These are phyloP conservation scores for Phoma sp. DNA, from an alignment of 2,329 filamentous ascomycete genomes.

Conservation along the genomic window DNA sequence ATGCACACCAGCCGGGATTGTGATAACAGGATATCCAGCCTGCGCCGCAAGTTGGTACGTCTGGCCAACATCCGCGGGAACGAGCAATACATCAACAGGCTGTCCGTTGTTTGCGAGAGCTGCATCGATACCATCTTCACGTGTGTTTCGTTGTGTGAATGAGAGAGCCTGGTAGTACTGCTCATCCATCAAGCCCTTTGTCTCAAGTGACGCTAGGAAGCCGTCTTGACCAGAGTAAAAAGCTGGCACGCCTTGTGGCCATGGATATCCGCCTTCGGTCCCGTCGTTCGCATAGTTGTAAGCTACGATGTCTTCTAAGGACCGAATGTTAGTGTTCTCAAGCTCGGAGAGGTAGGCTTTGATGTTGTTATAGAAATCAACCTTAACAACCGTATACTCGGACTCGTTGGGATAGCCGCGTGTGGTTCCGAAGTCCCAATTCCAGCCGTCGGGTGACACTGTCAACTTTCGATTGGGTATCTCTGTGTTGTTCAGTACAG, in stretches of 20 bases:
- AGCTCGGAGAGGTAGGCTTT: slow-evolving; percentile 69
- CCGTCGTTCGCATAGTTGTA: slow-evolving; percentile 65
- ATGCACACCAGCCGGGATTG: slow-evolving; percentile 69
- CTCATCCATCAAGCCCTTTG: slow-evolving; percentile 67
- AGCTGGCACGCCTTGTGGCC: slow-evolving; percentile 58
- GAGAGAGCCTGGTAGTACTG: slow-evolving; percentile 72
- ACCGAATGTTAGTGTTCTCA: slow-evolving; percentile 53
- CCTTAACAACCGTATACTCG: slow-evolving; percentile 76
- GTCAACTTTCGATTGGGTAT: slow-evolving; percentile 68
- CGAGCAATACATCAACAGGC: slow-evolving; percentile 68
- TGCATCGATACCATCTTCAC: slow-evolving; percentile 73
- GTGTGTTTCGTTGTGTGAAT: slow-evolving; percentile 65
- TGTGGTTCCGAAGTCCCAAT: slow-evolving; percentile 73
- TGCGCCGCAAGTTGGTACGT: slow-evolving; percentile 75
- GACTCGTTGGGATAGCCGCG: slow-evolving; percentile 74
- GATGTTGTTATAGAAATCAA: slow-evolving; percentile 74
- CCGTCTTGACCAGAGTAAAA: slow-evolving; percentile 71
- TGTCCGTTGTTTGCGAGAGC: slow-evolving; percentile 61
- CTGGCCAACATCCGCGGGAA: slow-evolving; percentile 73
- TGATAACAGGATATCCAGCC: slow-evolving; percentile 77
- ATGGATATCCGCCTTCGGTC: slow-evolving; percentile 70
- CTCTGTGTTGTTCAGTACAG: slow-evolving; percentile 73
- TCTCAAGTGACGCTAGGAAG: slow-evolving; percentile 69
- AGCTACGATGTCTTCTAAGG: slow-evolving; percentile 40
- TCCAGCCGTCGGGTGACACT: slow-evolving; percentile 72